phyloP scores from a whole-genome alignment of 1,284 basidiomycete species.

The Ceratobasidium sp. region DNA sequence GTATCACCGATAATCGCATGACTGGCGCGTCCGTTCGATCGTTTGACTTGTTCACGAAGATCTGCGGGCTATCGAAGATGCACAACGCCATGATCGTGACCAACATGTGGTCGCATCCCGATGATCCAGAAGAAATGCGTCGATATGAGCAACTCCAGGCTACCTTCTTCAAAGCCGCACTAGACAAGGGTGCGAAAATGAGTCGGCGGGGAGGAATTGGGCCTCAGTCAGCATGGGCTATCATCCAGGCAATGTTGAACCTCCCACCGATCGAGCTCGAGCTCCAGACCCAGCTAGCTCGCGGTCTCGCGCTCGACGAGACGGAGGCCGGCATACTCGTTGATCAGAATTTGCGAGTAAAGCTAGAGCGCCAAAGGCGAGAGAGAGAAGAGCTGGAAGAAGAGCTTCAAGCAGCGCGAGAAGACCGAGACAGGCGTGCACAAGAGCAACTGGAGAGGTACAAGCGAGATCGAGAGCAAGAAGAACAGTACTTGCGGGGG shows the following conservation, averaged over 20 bases:
- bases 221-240: slow-evolving; percentile 13
- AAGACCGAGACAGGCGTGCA: slow-evolving; percentile 38
- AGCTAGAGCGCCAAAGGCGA: slow-evolving; percentile 26
- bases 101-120: slow-evolving; percentile 52
- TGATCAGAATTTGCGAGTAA: slow-evolving; percentile 18
- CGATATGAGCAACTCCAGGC: slow-evolving; percentile 51
- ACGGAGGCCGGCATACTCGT: slow-evolving; percentile 33
- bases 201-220: slow-evolving; percentile 46
- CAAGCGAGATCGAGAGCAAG: slow-evolving; percentile 23
- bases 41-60: slow-evolving; percentile 43
- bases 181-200: slow-evolving; percentile 52
- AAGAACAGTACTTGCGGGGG: not conserved
- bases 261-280: slow-evolving; percentile 8
- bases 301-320: slow-evolving; percentile 5
- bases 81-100: slow-evolving; percentile 54
- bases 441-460: slow-evolving; percentile 38
- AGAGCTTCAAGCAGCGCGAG: slow-evolving; percentile 15
- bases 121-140: slow-evolving; percentile 34
- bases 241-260: not conserved
- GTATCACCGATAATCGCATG: slow-evolving; percentile 48
- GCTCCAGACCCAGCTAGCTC: slow-evolving; percentile 21
- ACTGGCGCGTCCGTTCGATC: slow-evolving; percentile 31
- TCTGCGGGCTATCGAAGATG: slow-evolving; percentile 47
- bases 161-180: slow-evolving; percentile 52
- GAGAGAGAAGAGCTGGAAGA: slow-evolving; percentile 35